phyloP scores from a whole-genome alignment of 176 grass and related monocot genomes.

The Oryza longistaminata region DNA sequence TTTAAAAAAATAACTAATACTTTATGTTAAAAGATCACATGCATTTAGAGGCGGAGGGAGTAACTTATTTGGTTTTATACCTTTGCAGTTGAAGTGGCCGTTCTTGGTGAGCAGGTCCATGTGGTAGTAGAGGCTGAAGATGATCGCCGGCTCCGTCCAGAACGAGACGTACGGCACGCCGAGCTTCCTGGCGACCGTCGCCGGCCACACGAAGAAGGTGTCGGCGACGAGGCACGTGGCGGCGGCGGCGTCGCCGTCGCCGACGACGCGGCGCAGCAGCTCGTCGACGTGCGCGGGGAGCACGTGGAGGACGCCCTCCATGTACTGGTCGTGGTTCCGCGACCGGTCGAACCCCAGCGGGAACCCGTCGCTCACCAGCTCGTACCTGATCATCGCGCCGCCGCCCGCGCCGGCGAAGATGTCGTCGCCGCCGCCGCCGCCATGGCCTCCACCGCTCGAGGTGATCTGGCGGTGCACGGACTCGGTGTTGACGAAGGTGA shows the following conservation, averaged over 20 bases:
- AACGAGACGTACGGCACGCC: slow-evolving; percentile 64
- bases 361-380: slow-evolving; percentile 60
- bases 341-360: slow-evolving; percentile 54
- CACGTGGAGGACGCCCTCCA: slow-evolving; percentile 54
- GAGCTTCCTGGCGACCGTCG: slow-evolving; percentile 48
- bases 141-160: slow-evolving; percentile 72
- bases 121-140: slow-evolving; percentile 67
- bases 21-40: too few species aligned
- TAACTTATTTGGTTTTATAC: slow-evolving; percentile 15
- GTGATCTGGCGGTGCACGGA: slow-evolving; percentile 56
- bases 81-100: slow-evolving; percentile 59
- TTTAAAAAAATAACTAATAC: too few species aligned
- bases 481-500: slow-evolving; percentile 79
- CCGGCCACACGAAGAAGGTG: slow-evolving; percentile 76
- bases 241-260: slow-evolving; percentile 42
- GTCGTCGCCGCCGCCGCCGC: background rate
- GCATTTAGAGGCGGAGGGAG: too few species aligned
- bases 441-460: background rate
- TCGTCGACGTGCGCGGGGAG: slow-evolving; percentile 68
- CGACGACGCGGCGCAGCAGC: slow-evolving; percentile 47
- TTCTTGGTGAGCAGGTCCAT: slow-evolving; percentile 57
- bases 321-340: slow-evolving; percentile 63
- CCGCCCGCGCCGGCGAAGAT: slow-evolving; percentile 28
- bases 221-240: slow-evolving; percentile 60
- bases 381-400: slow-evolving; percentile 41